phyloP scores from a whole-genome alignment of 495 filamentous ascomycete genomes.

The Penicillium waksmanii region DNA sequence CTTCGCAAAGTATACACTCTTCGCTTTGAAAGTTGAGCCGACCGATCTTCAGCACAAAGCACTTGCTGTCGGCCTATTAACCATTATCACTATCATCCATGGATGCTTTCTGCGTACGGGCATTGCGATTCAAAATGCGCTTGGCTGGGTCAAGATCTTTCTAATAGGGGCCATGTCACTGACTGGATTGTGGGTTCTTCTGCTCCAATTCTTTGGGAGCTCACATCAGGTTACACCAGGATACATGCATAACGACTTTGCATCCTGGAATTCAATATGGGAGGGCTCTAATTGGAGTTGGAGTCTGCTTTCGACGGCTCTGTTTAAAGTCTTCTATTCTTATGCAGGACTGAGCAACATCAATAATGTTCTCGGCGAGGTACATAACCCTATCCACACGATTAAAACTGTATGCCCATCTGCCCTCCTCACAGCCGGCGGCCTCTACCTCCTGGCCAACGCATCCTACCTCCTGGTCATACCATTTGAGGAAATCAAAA shows the following conservation, averaged over 20 bases:
- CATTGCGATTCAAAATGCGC: conserved; percentile 49
- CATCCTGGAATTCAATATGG: conserved; percentile 44
- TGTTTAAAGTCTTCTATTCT: conserved; percentile 77
- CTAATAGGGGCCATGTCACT: conserved; percentile 48
- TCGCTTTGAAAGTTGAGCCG: conserved; percentile 38
- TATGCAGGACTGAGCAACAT: conserved; percentile 70
- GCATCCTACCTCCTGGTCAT: conserved; percentile 71
- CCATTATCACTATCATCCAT: conserved; percentile 42
- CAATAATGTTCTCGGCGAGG: conserved; percentile 79
- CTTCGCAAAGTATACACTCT: conserved; percentile 50
- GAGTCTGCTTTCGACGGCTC: conserved; percentile 59
- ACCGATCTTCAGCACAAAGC: conserved; percentile 41
- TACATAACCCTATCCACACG: conserved; percentile 68
- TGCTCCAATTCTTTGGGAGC: conserved; percentile 29
- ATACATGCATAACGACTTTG: not conserved
- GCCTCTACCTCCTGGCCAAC: conserved; percentile 71
- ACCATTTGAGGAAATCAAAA: conserved; percentile 68
- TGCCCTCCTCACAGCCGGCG: conserved; percentile 62
- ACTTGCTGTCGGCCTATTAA: conserved; percentile 42
- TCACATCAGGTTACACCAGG: conserved; percentile 15
- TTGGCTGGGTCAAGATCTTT: conserved; percentile 53
- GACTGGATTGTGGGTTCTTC: conserved; percentile 48
- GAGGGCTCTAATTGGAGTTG: conserved; percentile 51
- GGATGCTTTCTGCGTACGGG: conserved; percentile 42
- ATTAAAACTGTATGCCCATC: conserved; percentile 65